Conservation (phyloP, 148 eudicot genomes). For the Pharnaceum exiguum region DNA sequence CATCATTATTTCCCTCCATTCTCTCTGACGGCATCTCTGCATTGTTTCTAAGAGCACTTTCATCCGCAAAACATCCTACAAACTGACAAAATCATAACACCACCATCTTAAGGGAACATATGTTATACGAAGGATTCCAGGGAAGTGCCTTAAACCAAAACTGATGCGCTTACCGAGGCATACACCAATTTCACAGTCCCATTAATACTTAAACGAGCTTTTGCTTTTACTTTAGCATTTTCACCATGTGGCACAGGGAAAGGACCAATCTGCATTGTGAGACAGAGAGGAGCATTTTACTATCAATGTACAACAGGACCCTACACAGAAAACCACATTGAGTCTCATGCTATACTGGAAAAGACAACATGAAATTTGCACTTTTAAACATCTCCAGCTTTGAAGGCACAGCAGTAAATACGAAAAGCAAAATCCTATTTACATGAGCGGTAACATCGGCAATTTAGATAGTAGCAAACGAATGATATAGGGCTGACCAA, state of each 20-base stretch:
- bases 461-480: no score
- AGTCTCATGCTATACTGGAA: background rate
- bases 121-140: background rate
- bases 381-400: background rate
- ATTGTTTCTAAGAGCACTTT: slow-evolving; percentile 19
- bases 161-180: slow-evolving; percentile 56
- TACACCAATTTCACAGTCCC: slow-evolving; percentile 55
- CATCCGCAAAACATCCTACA: slow-evolving; percentile 42
- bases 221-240: slow-evolving; percentile 55
- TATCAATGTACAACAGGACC: background rate
- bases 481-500: no score
- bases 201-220: slow-evolving; percentile 55
- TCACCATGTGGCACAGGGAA: slow-evolving; percentile 40
- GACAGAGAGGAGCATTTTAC: slow-evolving; percentile 1
- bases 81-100: slow-evolving; percentile 39
- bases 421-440: background rate
- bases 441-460: no score
- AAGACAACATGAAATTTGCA: background rate
- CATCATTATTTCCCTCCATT: slow-evolving; percentile 36
- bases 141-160: background rate
- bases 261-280: slow-evolving; percentile 67
- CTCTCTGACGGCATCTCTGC: slow-evolving; percentile 29
- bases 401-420: background rate
- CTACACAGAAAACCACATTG: background rate
- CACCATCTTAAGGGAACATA: background rate